These are phyloP conservation scores for Fomitopsis pinicola DNA, from an alignment of 1,284 basidiomycete genomes.

Conservation along the genomic window DNA sequence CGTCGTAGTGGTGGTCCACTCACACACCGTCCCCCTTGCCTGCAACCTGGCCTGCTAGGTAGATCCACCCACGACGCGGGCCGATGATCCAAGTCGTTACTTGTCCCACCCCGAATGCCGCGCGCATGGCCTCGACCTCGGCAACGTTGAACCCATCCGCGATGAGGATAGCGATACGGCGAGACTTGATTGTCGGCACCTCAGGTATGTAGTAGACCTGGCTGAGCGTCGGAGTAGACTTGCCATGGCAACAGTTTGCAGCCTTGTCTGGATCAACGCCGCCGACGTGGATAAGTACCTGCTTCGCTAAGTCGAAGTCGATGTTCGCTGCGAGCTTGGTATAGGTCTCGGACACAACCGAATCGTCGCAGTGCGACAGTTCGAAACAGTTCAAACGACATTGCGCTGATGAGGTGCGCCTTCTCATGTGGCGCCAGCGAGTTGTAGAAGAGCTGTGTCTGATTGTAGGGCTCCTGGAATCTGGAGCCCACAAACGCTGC, in stretches of 20 bases:
- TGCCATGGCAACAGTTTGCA: slow-evolving; percentile 50
- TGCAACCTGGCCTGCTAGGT: slow-evolving; percentile 33
- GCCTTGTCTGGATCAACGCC: slow-evolving; percentile 49
- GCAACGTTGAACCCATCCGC: slow-evolving; percentile 67
- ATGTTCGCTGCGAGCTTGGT: slow-evolving; percentile 65
- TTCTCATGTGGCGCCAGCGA: slow-evolving; percentile 67
- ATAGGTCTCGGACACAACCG: slow-evolving; percentile 62
- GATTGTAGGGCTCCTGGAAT: slow-evolving; percentile 73
- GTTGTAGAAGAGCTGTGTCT: slow-evolving; percentile 79
- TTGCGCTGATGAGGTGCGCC: slow-evolving; percentile 58
- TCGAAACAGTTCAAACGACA: slow-evolving; percentile 84
- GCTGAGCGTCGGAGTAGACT: slow-evolving; percentile 50
- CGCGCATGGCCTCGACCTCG: slow-evolving; percentile 55
- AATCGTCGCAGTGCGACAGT: slow-evolving; percentile 75
- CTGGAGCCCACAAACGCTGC: slow-evolving; percentile 60
- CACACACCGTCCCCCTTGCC: slow-evolving; percentile 33
- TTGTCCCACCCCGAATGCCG: slow-evolving; percentile 45
- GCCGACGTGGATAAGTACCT: slow-evolving; percentile 62
- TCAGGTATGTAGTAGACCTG: slow-evolving; percentile 56
- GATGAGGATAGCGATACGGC: slow-evolving; percentile 72
- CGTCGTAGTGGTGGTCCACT: slow-evolving; percentile 72
- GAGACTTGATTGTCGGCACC: slow-evolving; percentile 59
- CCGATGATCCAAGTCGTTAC: slow-evolving; percentile 69
- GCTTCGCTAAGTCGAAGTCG: slow-evolving; percentile 63
- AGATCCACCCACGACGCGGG: slow-evolving; percentile 58